Evolutionary conservation across 2,329 filamentous ascomycete genomes (phyloP), one percentile per base, ranked within the genome.

Genomic region (Exophiala viscosa): DNA sequence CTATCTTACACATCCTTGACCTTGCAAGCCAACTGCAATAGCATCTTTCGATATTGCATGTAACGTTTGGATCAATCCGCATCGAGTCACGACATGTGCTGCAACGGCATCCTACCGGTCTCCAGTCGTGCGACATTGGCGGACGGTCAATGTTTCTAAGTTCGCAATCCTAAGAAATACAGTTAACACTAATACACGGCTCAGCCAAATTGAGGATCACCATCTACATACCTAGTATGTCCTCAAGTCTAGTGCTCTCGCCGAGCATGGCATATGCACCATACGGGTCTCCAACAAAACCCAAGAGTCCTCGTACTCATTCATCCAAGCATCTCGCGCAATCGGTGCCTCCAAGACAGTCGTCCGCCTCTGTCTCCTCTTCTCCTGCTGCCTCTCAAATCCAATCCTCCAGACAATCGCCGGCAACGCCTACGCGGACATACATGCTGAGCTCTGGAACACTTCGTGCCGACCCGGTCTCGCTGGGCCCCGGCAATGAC

Each of bases 121-220:
- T 46, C 47, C 32, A 48, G 53, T 59, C 56, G 56, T 59, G 56
- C 53, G 56, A 59, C 56, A 49, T 33, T 36, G 48, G 43, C 18
- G 34, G 28, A 36, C 15, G n/a, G 33, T 41, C 34, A 47, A 45
- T 35, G 45, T 45, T 45, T 36, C 33, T 56, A 56, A 28, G 23
- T 28, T 28, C 23, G 23, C 23, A 28, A 7, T 28, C 23, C 8
- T 28, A 28, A 28, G 23, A 28, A 28, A 28, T 28, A 28, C 23
- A 28, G 23, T 28, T 28, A 28, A 28, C 23, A 28, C 23, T 28
- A 28, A 28, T 28, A 28, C 23, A 28, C 23, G 23, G 23, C 23
- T 7, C 23, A 28, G 23, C 2, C 23, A 28, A 28, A 28, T 28
- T 28, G 23, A 28, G 23, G 23, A 28, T 28, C 23, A 28, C 23